Base-by-base conservation (phyloP, 139 green algal species). In the Picochlorum sp. region DNA sequence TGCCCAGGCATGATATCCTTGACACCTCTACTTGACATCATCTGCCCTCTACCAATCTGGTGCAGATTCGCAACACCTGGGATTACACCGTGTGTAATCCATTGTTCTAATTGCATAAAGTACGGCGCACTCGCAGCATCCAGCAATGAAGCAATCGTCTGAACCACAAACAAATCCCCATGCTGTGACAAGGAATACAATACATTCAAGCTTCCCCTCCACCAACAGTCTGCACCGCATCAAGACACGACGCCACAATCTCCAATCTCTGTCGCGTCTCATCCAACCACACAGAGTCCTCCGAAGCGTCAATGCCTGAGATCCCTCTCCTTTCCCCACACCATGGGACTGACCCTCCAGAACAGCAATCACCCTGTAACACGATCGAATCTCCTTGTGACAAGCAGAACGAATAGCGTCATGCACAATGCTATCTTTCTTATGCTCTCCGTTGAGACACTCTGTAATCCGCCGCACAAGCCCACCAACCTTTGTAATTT, bases 21-120 rank as follows among this genome's bases (percentile, higher is more conserved):
- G 16, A 14, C 41, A 9, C 41, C 55, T 18, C 72, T 71, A 85
- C n/a, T 82, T 16, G 57, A 71, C 30, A 15, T 75, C 5, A 20
- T 20, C 18, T 54, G 16, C 16, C 47, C 47, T 54, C 16, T n/a
- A 20, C 16, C 30, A 62, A 18, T 6, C 30, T 28, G 4, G 15
- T 45, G 18, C 6, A 21, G 18, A 20, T 20, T 54, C 0, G 11
- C 16, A 21, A 26, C n/a, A 26, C n/a, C 18, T 4, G 83, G 66
- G n/a, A 97, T 71, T 30, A 80, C 64, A 28, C 92, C 92, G 37
- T 92, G 79, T 50, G 91, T 87, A 50, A 96, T 74, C 92, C 92
- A 98, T 9, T 61, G 47, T 23, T 67, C 64, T 21, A 96, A 80
- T 73, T 92, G 91, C 28, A 84, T 81, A 65, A 95, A 86, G 26